phyloP scores from a whole-genome alignment of 768 basidiomycete species.

The Artomyces pyxidatus region DNA sequence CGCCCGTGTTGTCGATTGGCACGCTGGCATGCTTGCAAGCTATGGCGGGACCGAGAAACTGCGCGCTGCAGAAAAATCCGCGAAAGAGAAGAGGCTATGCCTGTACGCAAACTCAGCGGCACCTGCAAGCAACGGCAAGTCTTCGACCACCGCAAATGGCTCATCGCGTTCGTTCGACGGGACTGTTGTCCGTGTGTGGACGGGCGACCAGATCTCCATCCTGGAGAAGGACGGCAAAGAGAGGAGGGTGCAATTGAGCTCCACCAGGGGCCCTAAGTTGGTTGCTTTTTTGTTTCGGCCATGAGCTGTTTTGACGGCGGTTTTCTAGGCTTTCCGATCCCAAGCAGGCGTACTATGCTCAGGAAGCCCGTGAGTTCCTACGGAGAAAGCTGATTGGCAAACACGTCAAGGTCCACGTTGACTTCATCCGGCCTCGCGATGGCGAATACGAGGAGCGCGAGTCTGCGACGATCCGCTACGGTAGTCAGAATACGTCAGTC shows the following conservation, averaged over 20 bases:
- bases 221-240: conserved; percentile 73
- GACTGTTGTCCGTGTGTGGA: conserved; percentile 82
- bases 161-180: conserved; percentile 61
- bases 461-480: conserved; percentile 83
- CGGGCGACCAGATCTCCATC: conserved; percentile 83
- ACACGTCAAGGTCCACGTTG: conserved; percentile 71
- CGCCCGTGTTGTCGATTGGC: conserved; percentile 94
- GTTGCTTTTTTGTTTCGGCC: conserved; percentile 14
- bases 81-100: conserved; percentile 65
- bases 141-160: conserved; percentile 33
- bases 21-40: conserved; percentile 87
- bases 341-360: conserved; percentile 79
- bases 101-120: conserved; percentile 57
- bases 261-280: conserved; percentile 79
- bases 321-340: conserved; percentile 65
- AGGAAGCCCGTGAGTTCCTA: conserved; percentile 90
- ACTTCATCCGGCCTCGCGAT: conserved; percentile 86
- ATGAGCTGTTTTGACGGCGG: background rate
- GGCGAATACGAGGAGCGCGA: conserved; percentile 93
- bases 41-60: conserved; percentile 83
- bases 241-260: conserved; percentile 79
- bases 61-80: conserved; percentile 72
- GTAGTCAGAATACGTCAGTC: conserved; percentile 70
- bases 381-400: conserved; percentile 91
- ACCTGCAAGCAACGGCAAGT: conserved; percentile 41